These are phyloP conservation scores for Cladosporium sp. DNA, from an alignment of 2,329 filamentous ascomycete species.

Conservation along the genomic window DNA sequence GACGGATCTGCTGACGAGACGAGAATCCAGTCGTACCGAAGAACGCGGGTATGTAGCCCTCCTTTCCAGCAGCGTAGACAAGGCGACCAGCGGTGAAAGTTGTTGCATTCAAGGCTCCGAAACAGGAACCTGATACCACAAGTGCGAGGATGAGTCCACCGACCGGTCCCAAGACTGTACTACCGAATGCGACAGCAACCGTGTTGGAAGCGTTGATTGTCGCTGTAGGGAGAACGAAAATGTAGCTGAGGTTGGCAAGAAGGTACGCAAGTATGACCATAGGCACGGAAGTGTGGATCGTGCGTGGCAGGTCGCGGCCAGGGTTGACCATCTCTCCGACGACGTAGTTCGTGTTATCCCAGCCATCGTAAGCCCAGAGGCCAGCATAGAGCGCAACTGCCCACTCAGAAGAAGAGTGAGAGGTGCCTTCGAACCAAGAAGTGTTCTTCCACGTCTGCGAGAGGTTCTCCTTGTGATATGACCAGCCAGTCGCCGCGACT, in stretches of 20 bases:
- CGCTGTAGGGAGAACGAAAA: slow-evolving; percentile 81
- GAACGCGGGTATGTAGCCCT: slow-evolving; percentile 83
- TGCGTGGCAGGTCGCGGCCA: slow-evolving; percentile 81
- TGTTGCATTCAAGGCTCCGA: slow-evolving; percentile 90
- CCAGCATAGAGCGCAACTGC: slow-evolving; percentile 93
- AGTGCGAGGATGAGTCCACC: slow-evolving; percentile 84
- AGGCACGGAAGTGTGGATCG: slow-evolving; percentile 96
- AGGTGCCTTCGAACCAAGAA: slow-evolving; percentile 83
- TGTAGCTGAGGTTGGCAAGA: slow-evolving; percentile 89
- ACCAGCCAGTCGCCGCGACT: slow-evolving; percentile 82
- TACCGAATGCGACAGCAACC: slow-evolving; percentile 91
- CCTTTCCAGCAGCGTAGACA: slow-evolving; percentile 91
- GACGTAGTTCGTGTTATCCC: slow-evolving; percentile 99
- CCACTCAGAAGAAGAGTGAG: slow-evolving; percentile 77
- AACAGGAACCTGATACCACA: slow-evolving; percentile 86
- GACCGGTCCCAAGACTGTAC: slow-evolving; percentile 80
- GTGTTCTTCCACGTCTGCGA: slow-evolving; percentile 75
- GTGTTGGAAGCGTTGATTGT: slow-evolving; percentile 88
- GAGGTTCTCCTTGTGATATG: slow-evolving; percentile 67
- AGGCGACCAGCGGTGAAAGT: slow-evolving; percentile 91
- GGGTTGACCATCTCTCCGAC: slow-evolving; percentile 96
- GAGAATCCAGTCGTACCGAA: slow-evolving; percentile 81
- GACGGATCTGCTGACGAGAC: slow-evolving; percentile 32
- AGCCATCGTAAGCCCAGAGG: slow-evolving; percentile 96
- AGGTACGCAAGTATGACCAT: slow-evolving; percentile 89